phyloP scores from a whole-genome alignment of 352 stramenopile genomes.

The Phytophthora brassicae region DNA sequence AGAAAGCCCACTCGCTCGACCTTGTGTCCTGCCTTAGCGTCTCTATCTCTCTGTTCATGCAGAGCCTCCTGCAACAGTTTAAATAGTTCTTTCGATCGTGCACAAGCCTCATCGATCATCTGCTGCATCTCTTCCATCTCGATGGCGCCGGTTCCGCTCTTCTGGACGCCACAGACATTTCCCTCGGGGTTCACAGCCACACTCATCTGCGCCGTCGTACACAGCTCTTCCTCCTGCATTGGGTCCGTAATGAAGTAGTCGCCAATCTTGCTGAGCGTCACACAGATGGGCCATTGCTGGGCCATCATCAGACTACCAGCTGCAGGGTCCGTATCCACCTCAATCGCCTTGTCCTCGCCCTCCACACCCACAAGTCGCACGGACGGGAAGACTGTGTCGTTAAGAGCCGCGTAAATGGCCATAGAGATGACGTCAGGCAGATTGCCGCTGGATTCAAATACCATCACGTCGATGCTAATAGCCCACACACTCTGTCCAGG shows the following conservation, averaged over 20 bases:
- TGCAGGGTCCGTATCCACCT: conserved; percentile 74
- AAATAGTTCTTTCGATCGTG: conserved; percentile 68
- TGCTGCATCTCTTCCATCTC: conserved; percentile 78
- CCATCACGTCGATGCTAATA: conserved; percentile 74
- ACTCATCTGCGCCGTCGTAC: conserved; percentile 71
- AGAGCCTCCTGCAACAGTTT: conserved; percentile 53
- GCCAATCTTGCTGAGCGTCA: conserved; percentile 78
- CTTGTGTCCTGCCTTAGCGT: conserved; percentile 46
- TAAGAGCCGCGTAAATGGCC: conserved; percentile 78
- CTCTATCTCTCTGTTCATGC: conserved; percentile 47
- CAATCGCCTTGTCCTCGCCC: conserved; percentile 73
- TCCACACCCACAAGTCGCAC: conserved; percentile 72
- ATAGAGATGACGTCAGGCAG: conserved; percentile 77
- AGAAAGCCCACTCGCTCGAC: conserved; percentile 73
- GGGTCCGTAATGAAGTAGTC: conserved; percentile 69
- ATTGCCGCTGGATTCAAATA: conserved; percentile 81
- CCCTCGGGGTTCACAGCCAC: conserved; percentile 64
- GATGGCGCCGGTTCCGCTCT: conserved; percentile 66
- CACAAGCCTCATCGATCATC: conserved; percentile 76
- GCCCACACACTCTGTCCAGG: conserved; percentile 74
- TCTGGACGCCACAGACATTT: conserved; percentile 73
- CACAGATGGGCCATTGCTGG: conserved; percentile 64
- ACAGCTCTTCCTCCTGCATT: conserved; percentile 77
- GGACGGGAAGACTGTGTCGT: conserved; percentile 76
- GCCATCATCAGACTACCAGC: conserved; percentile 57